phyloP scores from a whole-genome alignment of 352 stramenopile species.

The Globisporangium spiculum region DNA sequence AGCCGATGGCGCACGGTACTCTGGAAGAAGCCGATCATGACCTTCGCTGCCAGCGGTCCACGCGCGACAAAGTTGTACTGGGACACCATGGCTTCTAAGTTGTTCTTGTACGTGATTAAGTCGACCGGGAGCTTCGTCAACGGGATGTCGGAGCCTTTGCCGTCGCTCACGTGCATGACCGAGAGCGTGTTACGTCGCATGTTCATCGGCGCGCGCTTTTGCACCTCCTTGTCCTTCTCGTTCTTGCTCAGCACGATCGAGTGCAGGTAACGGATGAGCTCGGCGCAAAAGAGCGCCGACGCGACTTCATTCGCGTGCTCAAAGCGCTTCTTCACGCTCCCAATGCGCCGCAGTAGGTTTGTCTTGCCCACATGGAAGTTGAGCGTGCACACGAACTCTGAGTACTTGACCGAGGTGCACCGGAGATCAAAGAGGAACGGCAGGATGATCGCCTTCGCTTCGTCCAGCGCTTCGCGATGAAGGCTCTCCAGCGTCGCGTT shows the following conservation, averaged over 20 bases:
- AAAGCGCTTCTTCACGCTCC: conserved; percentile 47
- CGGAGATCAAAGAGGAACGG: conserved; percentile 55
- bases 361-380: conserved; percentile 60
- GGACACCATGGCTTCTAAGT: conserved; percentile 72
- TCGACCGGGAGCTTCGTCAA: conserved; percentile 59
- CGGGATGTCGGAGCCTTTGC: conserved; percentile 22
- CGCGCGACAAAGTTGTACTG: conserved; percentile 77
- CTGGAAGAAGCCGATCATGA: conserved; percentile 62
- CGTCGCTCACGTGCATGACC: conserved; percentile 38
- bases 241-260: conserved; percentile 67
- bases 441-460: conserved; percentile 45
- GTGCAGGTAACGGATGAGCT: conserved; percentile 66
- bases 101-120: conserved; percentile 76
- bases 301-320: conserved; percentile 59
- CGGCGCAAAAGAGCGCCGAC: conserved; percentile 62
- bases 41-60: conserved; percentile 40
- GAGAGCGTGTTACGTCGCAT: conserved; percentile 49
- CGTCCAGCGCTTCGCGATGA: conserved; percentile 44
- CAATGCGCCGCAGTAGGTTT: conserved; percentile 49
- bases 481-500: conserved; percentile 35
- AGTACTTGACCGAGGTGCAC: conserved; percentile 28
- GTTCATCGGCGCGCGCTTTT: conserved; percentile 39
- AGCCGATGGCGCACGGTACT: conserved; percentile 49
- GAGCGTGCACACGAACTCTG: conserved; percentile 44
- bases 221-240: conserved; percentile 51